Evolutionary conservation across 805 yeast species (phyloP), one percentile per base, ranked within the genome.

Genomic region (Hanseniaspora mollemarum): DNA sequence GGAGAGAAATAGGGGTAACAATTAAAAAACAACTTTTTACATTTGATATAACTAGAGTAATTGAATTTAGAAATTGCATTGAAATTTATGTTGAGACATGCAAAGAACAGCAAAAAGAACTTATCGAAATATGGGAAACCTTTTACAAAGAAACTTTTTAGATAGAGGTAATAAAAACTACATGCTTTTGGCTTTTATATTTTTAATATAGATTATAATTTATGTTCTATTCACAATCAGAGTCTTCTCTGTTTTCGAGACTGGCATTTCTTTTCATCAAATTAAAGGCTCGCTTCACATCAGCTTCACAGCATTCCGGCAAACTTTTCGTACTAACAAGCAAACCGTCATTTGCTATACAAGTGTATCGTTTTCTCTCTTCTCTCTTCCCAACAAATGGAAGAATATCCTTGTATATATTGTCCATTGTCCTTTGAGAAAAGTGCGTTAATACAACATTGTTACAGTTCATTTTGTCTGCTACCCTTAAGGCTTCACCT

Each of bases 61-160:
- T 76, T 35, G 97, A 88, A 59, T 87, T 90, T 66, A 76, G 95
- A 61, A 84, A 84, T 59, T 77, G 87, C 55, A 84, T 90, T 48
- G 98, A 92, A 65, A 81, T 90, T 12, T 88, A 80, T 59, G 75
- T 94, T 62, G 97, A 92, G 64, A 78, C 92, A 48, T 76, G 92
- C 22, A 83, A 88, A 50, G 98, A 92, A 66, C 74, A 87, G 29
- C 98, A 92, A 66, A 92, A 92, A 67, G 96, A 87, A 63, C 79
- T 83, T 29, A 84, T 84, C 53, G 94, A 84, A 61, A 64, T 81
- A n/a, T 84, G 90, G 86, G 92, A 84, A 63, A 79, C 87, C 0
- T 92, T 90, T 61, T 87, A 87, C 61, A 85, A 81, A 46, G 69
- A 65, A n/a, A 60, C 64, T 35, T 55, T 69, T 33, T 38, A 26